Evolutionary conservation across 2,329 filamentous ascomycete genomes (phyloP).

Genomic region (Diaporthe vaccinii): DNA sequence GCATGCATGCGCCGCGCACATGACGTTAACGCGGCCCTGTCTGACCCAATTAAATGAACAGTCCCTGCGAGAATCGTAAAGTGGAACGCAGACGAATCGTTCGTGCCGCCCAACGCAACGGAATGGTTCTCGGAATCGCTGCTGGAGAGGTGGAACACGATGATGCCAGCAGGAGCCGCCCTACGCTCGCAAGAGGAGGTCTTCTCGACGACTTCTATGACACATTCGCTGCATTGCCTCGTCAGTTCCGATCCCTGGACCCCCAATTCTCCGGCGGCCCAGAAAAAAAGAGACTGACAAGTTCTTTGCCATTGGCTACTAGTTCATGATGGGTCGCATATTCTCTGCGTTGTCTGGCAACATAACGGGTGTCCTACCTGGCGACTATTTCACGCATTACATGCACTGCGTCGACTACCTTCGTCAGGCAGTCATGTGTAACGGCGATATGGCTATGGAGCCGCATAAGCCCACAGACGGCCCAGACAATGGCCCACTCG

Average conservation of each 20-base stretch:
- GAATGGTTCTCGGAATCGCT: slow-evolving; percentile 56
- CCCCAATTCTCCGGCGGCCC: not conserved
- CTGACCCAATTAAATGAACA: slow-evolving; percentile 41
- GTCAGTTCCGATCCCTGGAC: slow-evolving; percentile 44
- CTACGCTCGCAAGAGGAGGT: slow-evolving; percentile 43
- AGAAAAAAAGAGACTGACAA: slow-evolving; percentile 26
- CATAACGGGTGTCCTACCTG: slow-evolving; percentile 43
- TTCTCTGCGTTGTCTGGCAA: slow-evolving; percentile 47
- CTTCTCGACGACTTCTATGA: slow-evolving; percentile 57
- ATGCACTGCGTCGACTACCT: slow-evolving; percentile 52
- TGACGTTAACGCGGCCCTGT: slow-evolving; percentile 20
- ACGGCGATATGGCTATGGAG: slow-evolving; percentile 46
- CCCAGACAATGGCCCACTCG: slow-evolving; percentile 44
- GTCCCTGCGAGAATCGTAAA: slow-evolving; percentile 54
- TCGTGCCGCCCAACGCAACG: slow-evolving; percentile 54
- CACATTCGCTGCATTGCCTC: slow-evolving; percentile 57
- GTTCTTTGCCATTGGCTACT: not conserved
- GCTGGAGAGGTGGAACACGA: slow-evolving; percentile 54
- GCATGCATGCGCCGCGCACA: slow-evolving; percentile 39
- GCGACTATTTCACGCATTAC: slow-evolving; percentile 52
- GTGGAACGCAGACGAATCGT: slow-evolving; percentile 55
- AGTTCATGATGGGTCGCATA: slow-evolving; percentile 54
- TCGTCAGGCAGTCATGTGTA: slow-evolving; percentile 46
- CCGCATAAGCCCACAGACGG: slow-evolving; percentile 44
- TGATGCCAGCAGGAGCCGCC: slow-evolving; percentile 50